Evolutionary conservation across 768 basidiomycete species (phyloP), one percentile per base, ranked within the genome.

Genomic region (Suillus occidentalis): DNA sequence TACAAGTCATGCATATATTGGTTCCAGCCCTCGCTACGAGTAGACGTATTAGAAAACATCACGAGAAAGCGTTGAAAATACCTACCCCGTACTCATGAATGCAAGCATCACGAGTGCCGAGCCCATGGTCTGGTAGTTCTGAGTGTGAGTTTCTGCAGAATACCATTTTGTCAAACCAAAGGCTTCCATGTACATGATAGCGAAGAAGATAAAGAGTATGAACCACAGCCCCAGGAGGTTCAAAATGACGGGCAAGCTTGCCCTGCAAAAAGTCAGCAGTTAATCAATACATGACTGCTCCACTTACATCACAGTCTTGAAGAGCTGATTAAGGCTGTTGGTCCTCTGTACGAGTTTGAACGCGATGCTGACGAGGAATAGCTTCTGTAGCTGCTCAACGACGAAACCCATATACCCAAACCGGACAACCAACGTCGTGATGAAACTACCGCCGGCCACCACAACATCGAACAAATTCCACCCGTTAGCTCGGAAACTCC

Each of bases 1-100:
- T 74, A 95, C 93, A 88, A 97, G 77, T 98, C 93, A 73, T 98
- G 96, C 97, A 98, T 98, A 75, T 90, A 97, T 70, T 90, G 88
- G 73, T 98, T 98, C 97, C 97, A 99, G 0, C 89, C 94, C 75
- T 98, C 96, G 10, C 95, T 95, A 68, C 8, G 68, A 61, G 20
- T 20, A 36, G 62, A 55, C 55, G 60, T 69, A 37, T 68, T 64
- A 61, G 6, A 50, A 18, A 28, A 34, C 20, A 31, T 43, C 60
- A 25, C 7, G 42, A 42, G 28, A 42, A 52, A 53, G 42, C 22
- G 25, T 16, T 18, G 40, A 13, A 9, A 7, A 37, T 18, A 79
- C 87, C 68, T 74, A 96, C 95, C 95, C 96, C 39, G 92, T 92
- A 66, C 90, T 95, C 86, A 94, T 94, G 77, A 97, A 94, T 1